These are phyloP conservation scores for Rubia peregrina DNA, from an alignment of 305 asterid genomes.

Conservation along the genomic window DNA sequence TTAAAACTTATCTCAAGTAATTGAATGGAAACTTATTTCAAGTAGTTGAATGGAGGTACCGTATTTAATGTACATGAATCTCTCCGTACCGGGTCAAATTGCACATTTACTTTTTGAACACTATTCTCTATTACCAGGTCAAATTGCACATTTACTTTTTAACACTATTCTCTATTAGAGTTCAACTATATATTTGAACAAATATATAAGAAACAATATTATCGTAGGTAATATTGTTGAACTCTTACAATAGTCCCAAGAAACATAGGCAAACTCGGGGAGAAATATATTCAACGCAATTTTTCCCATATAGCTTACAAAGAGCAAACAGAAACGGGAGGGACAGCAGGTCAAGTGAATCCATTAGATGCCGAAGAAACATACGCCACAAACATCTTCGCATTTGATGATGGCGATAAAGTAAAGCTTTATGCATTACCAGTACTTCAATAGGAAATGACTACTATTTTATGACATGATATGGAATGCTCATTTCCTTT, in stretches of 20 bases:
- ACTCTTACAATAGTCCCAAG: background rate
- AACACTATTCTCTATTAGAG: no score
- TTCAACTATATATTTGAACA: no score
- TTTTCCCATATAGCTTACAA: background rate
- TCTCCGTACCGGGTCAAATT: no score
- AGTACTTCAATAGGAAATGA: background rate
- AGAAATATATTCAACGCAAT: background rate
- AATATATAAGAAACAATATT: no score
- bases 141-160: no score
- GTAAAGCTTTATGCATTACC: conserved; percentile 6
- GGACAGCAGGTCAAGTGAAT: background rate
- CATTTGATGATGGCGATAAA: background rate
- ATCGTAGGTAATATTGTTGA: no score
- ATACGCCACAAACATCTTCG: background rate
- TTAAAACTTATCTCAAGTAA: no score
- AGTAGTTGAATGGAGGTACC: no score
- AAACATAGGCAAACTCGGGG: background rate
- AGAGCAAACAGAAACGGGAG: background rate
- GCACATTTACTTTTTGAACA: no score
- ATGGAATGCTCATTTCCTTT: conserved; percentile 17
- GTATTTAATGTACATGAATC: no score
- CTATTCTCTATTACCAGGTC: no score
- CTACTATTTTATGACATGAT: background rate
- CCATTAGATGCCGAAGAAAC: conserved; percentile 3
- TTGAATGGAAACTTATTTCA: no score